Base-by-base conservation (phyloP, 129 eudicot species). In the Arctium lappa region DNA sequence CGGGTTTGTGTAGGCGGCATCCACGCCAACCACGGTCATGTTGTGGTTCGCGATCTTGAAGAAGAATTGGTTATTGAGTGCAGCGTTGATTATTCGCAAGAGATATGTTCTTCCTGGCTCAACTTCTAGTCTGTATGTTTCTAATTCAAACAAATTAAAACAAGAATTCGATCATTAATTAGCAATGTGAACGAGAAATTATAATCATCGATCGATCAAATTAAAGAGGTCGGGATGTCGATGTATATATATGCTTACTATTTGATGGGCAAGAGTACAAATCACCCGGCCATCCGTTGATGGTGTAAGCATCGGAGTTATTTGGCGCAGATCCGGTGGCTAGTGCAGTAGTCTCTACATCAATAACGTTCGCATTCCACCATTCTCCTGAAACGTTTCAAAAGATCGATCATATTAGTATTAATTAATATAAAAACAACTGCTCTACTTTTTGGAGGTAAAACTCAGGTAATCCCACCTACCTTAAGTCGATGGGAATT, bases 261-360 rank as follows among this genome's bases (percentile, higher is more conserved):
- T 73, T 75, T 34, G 92, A 81, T 15, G 91, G 73, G 80, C 98
- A 94, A 32, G 86, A 34, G 37, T 86, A 89, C 46, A 89, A 79
- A 80, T 92, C 91, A 8, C 98, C 98, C 0, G 98, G 97, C 50
- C 72, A 89, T 29, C 98, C 98, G 11, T 94, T 94, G 62, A 94
- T 91, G 9, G 94, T 89, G 79, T 56, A 90, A 48, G 94, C 98
- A 56, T 94, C 88, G 0, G 98, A 89, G 48, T 13, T 39, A 38
- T 75, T 87, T 7, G 98, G 97, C 27, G 92, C 83, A 38, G 18
- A 75, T 1, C 98, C 98, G 3, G 63, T 88, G 18, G 72, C 85
- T 10, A 85, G 82, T 0, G 82, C 95, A 74, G 88, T 38, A 30
- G 84, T 87, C 81, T 87, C 92, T 1, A 94, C 86, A 65, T 92